A percentile compares a stretch with the other conserved stretches of the same genome.
These are phyloP conservation scores for Phytophthora fragariae DNA, from an alignment of 352 stramenopile species.

Conservation along the genomic window DNA sequence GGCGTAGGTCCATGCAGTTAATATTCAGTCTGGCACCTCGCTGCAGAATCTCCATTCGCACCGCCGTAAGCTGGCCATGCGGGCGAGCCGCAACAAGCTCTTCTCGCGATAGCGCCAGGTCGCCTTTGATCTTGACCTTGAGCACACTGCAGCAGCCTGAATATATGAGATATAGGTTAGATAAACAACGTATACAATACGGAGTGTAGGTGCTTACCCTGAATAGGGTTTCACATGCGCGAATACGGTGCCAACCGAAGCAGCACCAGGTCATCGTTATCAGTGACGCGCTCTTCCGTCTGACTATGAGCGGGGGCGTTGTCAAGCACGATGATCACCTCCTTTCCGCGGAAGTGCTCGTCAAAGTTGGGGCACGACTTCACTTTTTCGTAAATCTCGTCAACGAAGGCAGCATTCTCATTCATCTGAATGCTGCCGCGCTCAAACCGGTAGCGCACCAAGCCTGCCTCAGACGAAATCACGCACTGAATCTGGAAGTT, in stretches of 20 bases:
- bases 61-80: no score
- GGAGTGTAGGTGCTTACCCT: not conserved
- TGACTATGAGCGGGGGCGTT: constrained; percentile 13
- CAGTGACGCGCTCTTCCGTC: constrained; percentile 4
- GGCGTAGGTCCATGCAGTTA: no score
- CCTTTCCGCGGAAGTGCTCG: not conserved
- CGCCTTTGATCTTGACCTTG: not conserved
- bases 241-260: constrained; percentile 12
- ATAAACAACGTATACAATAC: not conserved
- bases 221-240: constrained; percentile 24
- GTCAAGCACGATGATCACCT: constrained; percentile 4
- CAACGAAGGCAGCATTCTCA: constrained; percentile 6
- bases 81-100: not conserved
- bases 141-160: not conserved
- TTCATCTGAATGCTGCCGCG: constrained; percentile 4
- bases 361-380: not conserved
- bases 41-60: no score
- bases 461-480: not conserved
- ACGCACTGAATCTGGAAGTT: constrained; percentile 9
- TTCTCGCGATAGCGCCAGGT: not conserved
- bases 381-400: not conserved
- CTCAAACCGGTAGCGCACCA: not conserved
- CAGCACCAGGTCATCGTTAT: constrained; percentile 15
- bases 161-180: not conserved
- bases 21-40: no score